Conservation (phyloP, 805 yeast genomes). For the Citeromyces nyonsensis region DNA sequence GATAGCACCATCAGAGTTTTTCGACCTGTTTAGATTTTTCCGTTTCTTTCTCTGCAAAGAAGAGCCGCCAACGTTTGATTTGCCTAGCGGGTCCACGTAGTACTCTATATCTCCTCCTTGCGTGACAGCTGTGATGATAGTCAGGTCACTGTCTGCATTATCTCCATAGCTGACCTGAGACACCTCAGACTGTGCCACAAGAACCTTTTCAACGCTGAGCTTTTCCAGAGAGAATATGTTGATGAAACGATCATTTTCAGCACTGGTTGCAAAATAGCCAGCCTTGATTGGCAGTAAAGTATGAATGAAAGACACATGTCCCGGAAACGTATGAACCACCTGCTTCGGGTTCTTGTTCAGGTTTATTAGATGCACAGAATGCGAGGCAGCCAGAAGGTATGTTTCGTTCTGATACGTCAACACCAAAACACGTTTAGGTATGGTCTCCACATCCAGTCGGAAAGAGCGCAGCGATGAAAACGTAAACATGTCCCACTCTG, state of each 20-base stretch:
- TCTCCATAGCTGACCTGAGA: constrained; percentile 22
- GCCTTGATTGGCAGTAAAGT: constrained; percentile 23
- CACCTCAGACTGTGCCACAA: constrained; percentile 59
- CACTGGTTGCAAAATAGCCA: constrained; percentile 49
- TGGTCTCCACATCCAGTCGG: constrained; percentile 15
- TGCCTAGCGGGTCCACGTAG: constrained; percentile 38
- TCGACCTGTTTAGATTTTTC: constrained; percentile 23
- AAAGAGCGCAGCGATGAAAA: constrained; percentile 25
- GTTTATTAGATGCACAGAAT: constrained; percentile 42
- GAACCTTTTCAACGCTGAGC: constrained; percentile 31
- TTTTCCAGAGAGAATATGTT: constrained; percentile 42
- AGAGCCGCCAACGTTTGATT: constrained; percentile 5
- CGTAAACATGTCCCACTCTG: constrained; percentile 43
- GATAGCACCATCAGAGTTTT: constrained; percentile 29
- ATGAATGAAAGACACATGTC: constrained; percentile 58
- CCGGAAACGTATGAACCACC: constrained; percentile 45
- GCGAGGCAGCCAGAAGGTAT: constrained; percentile 49
- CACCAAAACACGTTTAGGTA: constrained; percentile 6
- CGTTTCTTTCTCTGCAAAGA: background rate
- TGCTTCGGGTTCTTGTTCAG: constrained; percentile 13
- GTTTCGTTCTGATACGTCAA: constrained; percentile 12
- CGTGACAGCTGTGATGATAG: constrained; percentile 38
- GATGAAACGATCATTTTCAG: constrained; percentile 69
- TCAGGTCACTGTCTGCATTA: constrained; percentile 12
- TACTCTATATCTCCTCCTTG: constrained; percentile 67